Evolutionary conservation across 331 rosid species (phyloP), one percentile per base, ranked within the genome.

Genomic region (Rosa hybrid): DNA sequence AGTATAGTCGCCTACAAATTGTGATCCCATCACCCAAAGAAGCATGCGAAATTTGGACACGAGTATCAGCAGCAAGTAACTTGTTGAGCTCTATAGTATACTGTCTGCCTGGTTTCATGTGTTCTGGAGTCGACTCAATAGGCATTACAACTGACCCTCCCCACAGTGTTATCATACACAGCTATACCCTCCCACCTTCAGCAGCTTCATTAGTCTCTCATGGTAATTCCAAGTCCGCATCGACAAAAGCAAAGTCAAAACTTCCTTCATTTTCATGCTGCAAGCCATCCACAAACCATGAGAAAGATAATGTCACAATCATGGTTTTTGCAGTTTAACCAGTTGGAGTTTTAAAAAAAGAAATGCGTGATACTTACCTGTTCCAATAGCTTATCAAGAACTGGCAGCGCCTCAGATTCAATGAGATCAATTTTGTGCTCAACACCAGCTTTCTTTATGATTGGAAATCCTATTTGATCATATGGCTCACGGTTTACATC

Each of bases 191-290:
- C 92, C 97, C 72, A 90, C 72, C 83, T 80, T 91, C 6, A 90
- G 76, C 0, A 90, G 63, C 83, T 80, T 91, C 6, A 90, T 78
- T 1, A 90, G 63, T 83, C 84, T 92, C 86, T 90, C 92, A 70
- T 92, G 97, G 82, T 92, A 92, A 16, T 86, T 88, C 74, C 82
- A 59, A 27, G 87, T 90, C 97, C 17, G 91, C 94, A 78, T 92
- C 97, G 10, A 90, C 41, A 17, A 72, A 92, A 3, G 92, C 91
- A 82, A 84, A 92, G 68, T 92, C 94, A 45, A 81, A 90, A 17
- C 78, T 73, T n/a, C 78, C 86, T 44, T 27, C 50, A 8, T 86
- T 79, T 25, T 83, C 60, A 0, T 42, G 57, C 86, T 82, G 84
- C 86, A 64, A 50, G 16, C 3, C 63, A 67, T 11, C 64, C 46